Conservation (phyloP, 2,329 filamentous ascomycete genomes). For the Colletotrichum sp. region DNA sequence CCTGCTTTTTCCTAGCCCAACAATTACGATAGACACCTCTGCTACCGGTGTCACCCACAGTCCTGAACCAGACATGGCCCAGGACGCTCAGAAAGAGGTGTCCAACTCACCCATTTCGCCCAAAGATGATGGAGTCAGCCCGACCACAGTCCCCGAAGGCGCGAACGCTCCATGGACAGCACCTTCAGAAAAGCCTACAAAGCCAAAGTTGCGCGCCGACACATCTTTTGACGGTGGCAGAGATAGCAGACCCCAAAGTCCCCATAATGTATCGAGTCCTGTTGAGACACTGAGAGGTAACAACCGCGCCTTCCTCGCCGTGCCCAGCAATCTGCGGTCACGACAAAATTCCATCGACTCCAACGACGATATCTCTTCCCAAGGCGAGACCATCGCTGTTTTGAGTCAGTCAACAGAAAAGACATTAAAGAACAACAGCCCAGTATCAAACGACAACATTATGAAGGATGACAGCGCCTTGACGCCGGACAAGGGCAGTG, state of each 20-base stretch:
- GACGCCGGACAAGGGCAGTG: constrained; percentile 76
- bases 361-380: constrained; percentile 61
- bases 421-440: constrained; percentile 41
- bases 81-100: constrained; percentile 26
- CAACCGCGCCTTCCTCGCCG: constrained; percentile 65
- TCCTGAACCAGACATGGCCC: constrained; percentile 32
- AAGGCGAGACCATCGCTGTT: constrained; percentile 65
- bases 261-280: constrained; percentile 73
- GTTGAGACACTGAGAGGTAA: constrained; percentile 47
- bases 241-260: constrained; percentile 69
- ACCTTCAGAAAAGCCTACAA: constrained; percentile 26
- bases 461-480: constrained; percentile 73
- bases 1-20: constrained; percentile 42
- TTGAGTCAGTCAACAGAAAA: constrained; percentile 48
- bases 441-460: constrained; percentile 57
- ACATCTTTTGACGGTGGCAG: constrained; percentile 66
- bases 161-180: constrained; percentile 28
- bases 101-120: constrained; percentile 38
- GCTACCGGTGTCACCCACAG: constrained; percentile 35
- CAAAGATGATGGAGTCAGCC: constrained; percentile 45
- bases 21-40: constrained; percentile 61
- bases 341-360: constrained; percentile 75
- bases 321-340: constrained; percentile 66
- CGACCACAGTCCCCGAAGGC: constrained; percentile 40
- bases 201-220: constrained; percentile 55